Percentiles rank a stretch among this genome's conserved stretches.
These are phyloP conservation scores for Aspergillus sp. DNA, from an alignment of 2,329 filamentous ascomycete genomes.

Conservation along the genomic window DNA sequence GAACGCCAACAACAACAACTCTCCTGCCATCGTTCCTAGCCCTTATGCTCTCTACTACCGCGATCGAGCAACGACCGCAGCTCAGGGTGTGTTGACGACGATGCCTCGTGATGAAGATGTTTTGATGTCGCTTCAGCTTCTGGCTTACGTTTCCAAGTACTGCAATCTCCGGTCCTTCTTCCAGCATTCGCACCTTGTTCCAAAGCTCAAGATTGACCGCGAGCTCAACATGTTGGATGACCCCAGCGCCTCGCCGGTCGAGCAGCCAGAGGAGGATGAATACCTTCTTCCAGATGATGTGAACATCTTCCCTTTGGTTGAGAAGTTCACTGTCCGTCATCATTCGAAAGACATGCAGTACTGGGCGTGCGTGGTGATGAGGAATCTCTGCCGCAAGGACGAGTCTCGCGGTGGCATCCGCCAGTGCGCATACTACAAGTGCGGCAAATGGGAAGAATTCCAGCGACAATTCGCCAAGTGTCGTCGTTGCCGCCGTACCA, in stretches of 20 bases:
- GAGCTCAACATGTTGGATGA: conserved; percentile 76
- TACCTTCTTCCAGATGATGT: conserved; percentile 89
- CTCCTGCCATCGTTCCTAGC: conserved; percentile 63
- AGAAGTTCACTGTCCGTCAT: conserved; percentile 95
- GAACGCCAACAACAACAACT: conserved; percentile 55
- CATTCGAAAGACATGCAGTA: conserved; percentile 98
- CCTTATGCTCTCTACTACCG: conserved; percentile 73
- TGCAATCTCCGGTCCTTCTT: conserved; percentile 95
- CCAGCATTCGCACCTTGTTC: conserved; percentile 88
- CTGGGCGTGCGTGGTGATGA: conserved; percentile 98
- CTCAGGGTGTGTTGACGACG: conserved; percentile 70
- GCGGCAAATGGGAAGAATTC: conserved; percentile 96
- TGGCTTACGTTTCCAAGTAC: conserved; percentile 98
- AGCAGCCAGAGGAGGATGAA: conserved; percentile 61
- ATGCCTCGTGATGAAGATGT: conserved; percentile 98
- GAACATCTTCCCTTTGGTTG: conserved; percentile 96
- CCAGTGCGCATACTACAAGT: conserved; percentile 96
- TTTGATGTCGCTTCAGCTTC: conserved; percentile 90
- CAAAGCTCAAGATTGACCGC: conserved; percentile 79
- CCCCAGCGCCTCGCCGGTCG: conserved; percentile 37
- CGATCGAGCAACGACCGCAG: conserved; percentile 62
- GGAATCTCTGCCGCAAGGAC: conserved; percentile 96
- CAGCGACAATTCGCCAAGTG: conserved; percentile 97
- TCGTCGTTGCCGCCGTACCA: conserved; percentile 87
- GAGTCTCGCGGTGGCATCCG: conserved; percentile 89